Conservation (phyloP, 345 rosid genomes). For the Eucalyptus fibrosa region DNA sequence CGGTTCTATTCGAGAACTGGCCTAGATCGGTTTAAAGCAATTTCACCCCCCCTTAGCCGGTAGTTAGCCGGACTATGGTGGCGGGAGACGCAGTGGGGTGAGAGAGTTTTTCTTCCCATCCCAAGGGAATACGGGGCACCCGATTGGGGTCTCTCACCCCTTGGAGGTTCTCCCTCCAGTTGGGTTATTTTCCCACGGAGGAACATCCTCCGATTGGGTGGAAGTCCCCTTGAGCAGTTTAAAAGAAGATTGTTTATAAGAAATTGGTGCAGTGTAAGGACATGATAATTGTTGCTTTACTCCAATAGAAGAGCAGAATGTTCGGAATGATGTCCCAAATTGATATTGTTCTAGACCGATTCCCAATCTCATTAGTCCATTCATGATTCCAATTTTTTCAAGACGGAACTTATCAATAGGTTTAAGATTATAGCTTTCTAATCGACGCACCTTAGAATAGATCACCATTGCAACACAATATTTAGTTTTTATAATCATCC, state of each 20-base stretch:
- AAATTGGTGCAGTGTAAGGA: too few relatives aligned
- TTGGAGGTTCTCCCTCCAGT: too few relatives aligned
- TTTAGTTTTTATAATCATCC: neutral
- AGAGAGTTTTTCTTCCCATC: too few relatives aligned
- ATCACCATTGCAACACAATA: accelerated
- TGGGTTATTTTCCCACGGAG: too few relatives aligned
- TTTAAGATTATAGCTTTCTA: neutral
- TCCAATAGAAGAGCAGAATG: neutral
- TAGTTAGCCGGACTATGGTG: too few relatives aligned
- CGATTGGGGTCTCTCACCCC: too few relatives aligned
- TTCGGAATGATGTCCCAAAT: neutral
- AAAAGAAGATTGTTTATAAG: neutral
- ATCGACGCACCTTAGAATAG: accelerated
- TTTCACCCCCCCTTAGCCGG: too few relatives aligned
- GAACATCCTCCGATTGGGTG: too few relatives aligned
- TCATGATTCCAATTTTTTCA: accelerated
- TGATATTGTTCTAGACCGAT: neutral
- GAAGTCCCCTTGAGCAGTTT: too few relatives aligned
- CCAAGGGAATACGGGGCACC: too few relatives aligned
- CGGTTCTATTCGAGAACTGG: neutral
- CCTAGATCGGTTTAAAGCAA: neutral
- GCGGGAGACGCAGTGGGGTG: too few relatives aligned
- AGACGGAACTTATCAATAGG: accelerated
- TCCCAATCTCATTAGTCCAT: accelerated
- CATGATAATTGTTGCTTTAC: too few relatives aligned